Base-by-base conservation (phyloP, 176 grass and related monocot genomes). In the Cymbopogon citratus region DNA sequence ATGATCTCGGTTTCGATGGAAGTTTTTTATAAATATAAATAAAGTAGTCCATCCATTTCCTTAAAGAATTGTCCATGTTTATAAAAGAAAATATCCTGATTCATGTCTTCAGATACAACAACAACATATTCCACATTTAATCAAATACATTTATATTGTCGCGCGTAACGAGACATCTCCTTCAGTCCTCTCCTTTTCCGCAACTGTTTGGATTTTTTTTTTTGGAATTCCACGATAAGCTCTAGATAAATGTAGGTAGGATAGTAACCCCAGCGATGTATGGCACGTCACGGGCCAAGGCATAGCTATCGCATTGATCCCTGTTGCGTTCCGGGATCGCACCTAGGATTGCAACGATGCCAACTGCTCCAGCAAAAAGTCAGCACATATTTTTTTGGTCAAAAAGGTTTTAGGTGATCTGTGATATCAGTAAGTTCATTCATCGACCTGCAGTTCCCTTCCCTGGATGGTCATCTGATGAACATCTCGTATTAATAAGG, bases 331-430 rank as follows among this genome's bases (percentile, higher is more conserved):
- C 43, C 34, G 52, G 19, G 13, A 19, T 38, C 49, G 7, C 16
- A 27, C 40, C 27, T 62, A 51, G 49, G 12, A 40, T 29, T 69
- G 63, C 12, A 38, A 49, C 33, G 26, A 19, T 24, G 25, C 13
- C 75, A 79, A 48, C 69, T 62, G 44, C 21, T 74, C 69, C 33
- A 18, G 31, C 60, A 68, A 28, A 74, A 84, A 74, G 73, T 48
- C 70, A 62, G 81, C 61, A 69, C 23, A 16, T 7, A 72, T 8
- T 54, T 54, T 54, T 82, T 70, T 52, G 66, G 74, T 46, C 61
- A 68, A 56, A 80, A 80, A 63, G 81, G 9, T n/a, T 89, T 60
- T 56, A 31, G 77, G 76, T 75, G 63, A 62, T 69, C 5, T 13
- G 49, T 79, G 29, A 80, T 41, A 51, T 85, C 68, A 74, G 11